Conservation (phyloP, 1,139 yeast genomes). For the Yamadazyma trypodendri region DNA sequence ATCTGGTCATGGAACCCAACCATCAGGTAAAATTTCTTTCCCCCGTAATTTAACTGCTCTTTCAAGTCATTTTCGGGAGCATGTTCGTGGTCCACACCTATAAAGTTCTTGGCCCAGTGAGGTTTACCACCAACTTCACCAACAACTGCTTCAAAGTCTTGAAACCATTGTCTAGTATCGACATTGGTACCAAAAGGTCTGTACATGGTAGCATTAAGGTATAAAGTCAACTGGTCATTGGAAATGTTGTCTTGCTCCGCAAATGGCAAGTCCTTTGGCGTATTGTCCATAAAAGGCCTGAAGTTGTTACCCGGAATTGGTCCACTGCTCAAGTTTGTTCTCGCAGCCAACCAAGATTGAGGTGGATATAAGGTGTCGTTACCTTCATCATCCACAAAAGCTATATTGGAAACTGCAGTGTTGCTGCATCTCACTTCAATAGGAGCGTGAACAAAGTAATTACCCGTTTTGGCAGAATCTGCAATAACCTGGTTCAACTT, state of each 20-base stretch:
- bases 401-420: constrained; percentile 53
- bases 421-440: constrained; percentile 93
- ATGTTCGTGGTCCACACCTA: constrained; percentile 52
- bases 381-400: constrained; percentile 47
- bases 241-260: constrained; percentile 52
- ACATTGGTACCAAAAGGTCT: constrained; percentile 82
- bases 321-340: constrained; percentile 50
- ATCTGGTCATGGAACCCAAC: constrained; percentile 72
- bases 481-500: constrained; percentile 61
- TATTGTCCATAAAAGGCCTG: constrained; percentile 77
- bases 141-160: constrained; percentile 76
- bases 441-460: constrained; percentile 89
- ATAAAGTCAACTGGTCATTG: constrained; percentile 78
- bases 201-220: constrained; percentile 92
- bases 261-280: constrained; percentile 61
- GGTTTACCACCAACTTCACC: constrained; percentile 86
- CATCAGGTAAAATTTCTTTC: constrained; percentile 68
- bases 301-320: constrained; percentile 82
- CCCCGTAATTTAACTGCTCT: constrained; percentile 42
- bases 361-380: constrained; percentile 45
- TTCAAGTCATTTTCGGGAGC: constrained; percentile 33
- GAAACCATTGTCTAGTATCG: constrained; percentile 78
- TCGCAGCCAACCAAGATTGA: constrained; percentile 37
- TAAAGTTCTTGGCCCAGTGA: constrained; percentile 98
- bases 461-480: constrained; percentile 57